These are phyloP conservation scores for Heracleum sosnowskyi DNA, from an alignment of 129 eudicot species.

Conservation along the genomic window DNA sequence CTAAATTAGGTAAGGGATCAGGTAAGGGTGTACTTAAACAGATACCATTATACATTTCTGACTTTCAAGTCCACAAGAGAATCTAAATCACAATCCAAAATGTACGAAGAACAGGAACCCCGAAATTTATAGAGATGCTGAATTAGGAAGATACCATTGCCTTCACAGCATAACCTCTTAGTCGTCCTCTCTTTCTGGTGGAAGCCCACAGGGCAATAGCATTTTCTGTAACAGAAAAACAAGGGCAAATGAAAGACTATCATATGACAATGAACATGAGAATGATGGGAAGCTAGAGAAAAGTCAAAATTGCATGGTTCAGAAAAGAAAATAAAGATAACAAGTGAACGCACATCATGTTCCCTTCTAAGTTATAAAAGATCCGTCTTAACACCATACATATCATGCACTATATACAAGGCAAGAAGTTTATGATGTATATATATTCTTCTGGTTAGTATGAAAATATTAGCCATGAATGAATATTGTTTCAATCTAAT, in stretches of 20 bases:
- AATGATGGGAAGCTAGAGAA: background rate
- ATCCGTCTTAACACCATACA: background rate
- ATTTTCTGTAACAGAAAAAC: slow-evolving; percentile 59
- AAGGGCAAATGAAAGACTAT: background rate
- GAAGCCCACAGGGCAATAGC: slow-evolving; percentile 93
- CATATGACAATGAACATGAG: background rate
- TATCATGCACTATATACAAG: background rate
- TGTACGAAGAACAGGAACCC: background rate
- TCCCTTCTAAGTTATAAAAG: too few species aligned
- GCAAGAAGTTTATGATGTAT: background rate
- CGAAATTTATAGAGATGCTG: background rate
- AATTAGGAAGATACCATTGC: background rate
- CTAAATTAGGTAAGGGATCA: too few species aligned
- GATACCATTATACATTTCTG: background rate
- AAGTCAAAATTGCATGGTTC: background rate
- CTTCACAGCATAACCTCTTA: slow-evolving; percentile 15
- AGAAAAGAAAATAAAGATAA: background rate
- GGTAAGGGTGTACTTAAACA: background rate
- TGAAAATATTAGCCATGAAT: background rate
- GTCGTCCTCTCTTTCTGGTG: slow-evolving; percentile 96
- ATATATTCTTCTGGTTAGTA: background rate
- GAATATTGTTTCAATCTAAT: too few species aligned
- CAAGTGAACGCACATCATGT: too few species aligned
- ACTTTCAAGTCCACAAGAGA: background rate
- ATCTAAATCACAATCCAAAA: background rate